A percentile compares a stretch with the other conserved stretches of the same genome.
These are phyloP conservation scores for Fraxinus xanthoxyloides DNA, from an alignment of 305 asterid genomes.

Conservation along the genomic window DNA sequence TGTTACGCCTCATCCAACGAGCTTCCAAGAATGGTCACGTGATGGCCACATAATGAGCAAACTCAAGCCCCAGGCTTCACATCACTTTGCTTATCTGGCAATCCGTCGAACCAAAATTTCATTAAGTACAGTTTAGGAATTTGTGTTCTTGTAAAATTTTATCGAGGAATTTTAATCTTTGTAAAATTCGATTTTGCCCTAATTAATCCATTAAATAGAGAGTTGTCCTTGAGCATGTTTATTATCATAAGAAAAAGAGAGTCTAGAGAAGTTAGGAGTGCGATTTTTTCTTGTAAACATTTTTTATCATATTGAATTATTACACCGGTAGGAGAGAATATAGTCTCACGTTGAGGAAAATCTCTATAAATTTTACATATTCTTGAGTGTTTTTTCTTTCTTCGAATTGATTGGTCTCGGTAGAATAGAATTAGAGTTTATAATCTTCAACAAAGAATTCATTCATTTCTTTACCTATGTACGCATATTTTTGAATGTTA, in stretches of 20 bases:
- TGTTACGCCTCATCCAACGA: not conserved
- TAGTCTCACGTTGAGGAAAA: not conserved
- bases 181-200: not conserved
- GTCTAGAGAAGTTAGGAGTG: not conserved
- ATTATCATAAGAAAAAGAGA: not conserved
- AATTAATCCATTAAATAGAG: not conserved
- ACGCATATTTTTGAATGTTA: not conserved
- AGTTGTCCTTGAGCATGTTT: not conserved
- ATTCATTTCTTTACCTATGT: not conserved
- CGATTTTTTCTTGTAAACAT: not conserved
- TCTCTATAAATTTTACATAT: no score
- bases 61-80: not conserved
- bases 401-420: no score
- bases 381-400: not conserved
- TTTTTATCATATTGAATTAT: no score
- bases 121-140: not conserved
- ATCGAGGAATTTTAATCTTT: not conserved
- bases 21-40: not conserved
- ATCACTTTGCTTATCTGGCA: not conserved
- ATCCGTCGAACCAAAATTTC: no score
- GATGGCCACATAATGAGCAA: not conserved
- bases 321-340: accelerated
- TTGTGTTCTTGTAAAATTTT: not conserved
- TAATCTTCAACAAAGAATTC: not conserved
- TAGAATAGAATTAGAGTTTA: not conserved